Evolutionary conservation across 2,329 filamentous ascomycete genomes (phyloP).

Genomic region (Fusarium xylarioides): DNA sequence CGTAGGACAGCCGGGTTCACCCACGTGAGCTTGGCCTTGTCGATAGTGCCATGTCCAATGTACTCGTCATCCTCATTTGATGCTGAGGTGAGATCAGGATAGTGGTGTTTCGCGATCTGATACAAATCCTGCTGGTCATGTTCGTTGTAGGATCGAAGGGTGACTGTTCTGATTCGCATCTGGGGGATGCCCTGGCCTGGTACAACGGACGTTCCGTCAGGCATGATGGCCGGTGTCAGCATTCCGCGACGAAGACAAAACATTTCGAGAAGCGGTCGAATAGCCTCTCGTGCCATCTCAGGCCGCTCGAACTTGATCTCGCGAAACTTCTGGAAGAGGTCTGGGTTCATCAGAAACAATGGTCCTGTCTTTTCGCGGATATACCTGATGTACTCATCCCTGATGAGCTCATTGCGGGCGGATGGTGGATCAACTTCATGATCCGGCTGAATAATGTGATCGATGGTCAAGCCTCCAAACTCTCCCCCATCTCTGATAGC

Average conservation of each 20-base stretch:
- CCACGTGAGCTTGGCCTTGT: neutral
- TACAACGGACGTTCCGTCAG: accelerated
- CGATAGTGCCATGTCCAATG: neutral
- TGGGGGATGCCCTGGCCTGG: accelerated
- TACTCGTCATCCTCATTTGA: neutral
- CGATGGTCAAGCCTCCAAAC: neutral
- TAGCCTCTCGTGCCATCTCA: accelerated
- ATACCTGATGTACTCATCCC: accelerated
- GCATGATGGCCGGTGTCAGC: accelerated
- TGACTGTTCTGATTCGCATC: accelerated
- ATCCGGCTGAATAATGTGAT: neutral
- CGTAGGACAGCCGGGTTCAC: neutral
- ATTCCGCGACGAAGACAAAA: neutral
- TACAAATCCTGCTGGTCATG: accelerated
- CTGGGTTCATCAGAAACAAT: accelerated
- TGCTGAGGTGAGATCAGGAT: neutral
- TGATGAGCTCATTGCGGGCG: neutral
- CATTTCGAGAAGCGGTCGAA: neutral
- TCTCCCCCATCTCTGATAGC: accelerated
- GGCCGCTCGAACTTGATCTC: accelerated
- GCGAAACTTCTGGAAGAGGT: accelerated
- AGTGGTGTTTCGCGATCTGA: accelerated
- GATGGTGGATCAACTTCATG: accelerated
- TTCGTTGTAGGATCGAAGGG: accelerated
- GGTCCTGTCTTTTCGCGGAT: accelerated